These are phyloP conservation scores for Pseudonectria foliicola DNA, from an alignment of 2,329 filamentous ascomycete species.

Conservation along the genomic window DNA sequence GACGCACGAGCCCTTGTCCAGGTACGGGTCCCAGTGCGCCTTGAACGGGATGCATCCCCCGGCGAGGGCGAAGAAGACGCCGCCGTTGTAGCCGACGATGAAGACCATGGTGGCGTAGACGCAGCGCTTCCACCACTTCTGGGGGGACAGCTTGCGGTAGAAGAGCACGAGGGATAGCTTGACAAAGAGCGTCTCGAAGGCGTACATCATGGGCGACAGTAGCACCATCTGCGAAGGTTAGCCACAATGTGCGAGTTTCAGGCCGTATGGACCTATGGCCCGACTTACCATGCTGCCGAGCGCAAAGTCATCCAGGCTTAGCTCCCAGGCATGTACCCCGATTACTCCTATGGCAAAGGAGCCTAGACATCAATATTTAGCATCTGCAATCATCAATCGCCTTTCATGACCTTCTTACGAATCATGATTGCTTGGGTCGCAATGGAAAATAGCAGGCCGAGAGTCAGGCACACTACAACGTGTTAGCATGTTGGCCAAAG, in stretches of 20 bases:
- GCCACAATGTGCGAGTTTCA: too few relatives aligned
- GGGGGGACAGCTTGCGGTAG: constrained; percentile 30
- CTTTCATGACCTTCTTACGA: constrained; percentile 4
- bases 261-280: too few relatives aligned
- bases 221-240: constrained; percentile 20
- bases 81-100: constrained; percentile 25
- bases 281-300: constrained; percentile 5
- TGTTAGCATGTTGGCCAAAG: too few relatives aligned
- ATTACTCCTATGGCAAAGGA: constrained; percentile 10
- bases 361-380: constrained; percentile 1
- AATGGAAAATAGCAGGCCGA: constrained; percentile 16
- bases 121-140: constrained; percentile 24
- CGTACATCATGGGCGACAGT: constrained; percentile 15
- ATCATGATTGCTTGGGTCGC: constrained; percentile 11
- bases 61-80: constrained; percentile 27
- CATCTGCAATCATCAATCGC: too few relatives aligned
- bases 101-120: constrained; percentile 25
- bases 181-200: constrained; percentile 23
- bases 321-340: constrained; percentile 27
- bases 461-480: constrained; percentile 8
- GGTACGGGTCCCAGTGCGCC: constrained; percentile 22
- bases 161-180: constrained; percentile 33
- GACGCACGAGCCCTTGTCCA: constrained; percentile 33
- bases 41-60: constrained; percentile 32
- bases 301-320: constrained; percentile 15